phyloP scores from a whole-genome alignment of 352 stramenopile genomes.

The Phytophthora pistaciae region DNA sequence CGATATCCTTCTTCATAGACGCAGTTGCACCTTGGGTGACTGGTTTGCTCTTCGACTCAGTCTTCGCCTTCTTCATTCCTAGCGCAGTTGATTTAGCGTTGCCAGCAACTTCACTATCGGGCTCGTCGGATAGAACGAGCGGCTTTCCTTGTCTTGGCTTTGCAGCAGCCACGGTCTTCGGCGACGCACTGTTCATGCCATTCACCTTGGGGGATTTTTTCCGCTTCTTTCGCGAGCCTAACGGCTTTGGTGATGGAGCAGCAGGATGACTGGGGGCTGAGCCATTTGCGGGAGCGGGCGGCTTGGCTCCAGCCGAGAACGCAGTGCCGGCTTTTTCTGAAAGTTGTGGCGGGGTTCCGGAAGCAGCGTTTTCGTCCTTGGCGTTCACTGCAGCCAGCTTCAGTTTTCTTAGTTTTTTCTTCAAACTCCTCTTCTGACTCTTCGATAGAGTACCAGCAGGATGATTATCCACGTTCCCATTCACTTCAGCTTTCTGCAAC shows the following conservation, averaged over 20 bases:
- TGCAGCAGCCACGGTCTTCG: background rate
- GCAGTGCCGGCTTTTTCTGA: background rate
- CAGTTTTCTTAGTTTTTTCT: conserved; percentile 7
- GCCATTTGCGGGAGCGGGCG: background rate
- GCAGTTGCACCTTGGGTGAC: conserved; percentile 1
- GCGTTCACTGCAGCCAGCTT: background rate
- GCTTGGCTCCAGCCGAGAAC: background rate
- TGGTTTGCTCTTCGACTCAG: background rate
- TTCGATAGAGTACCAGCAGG: background rate
- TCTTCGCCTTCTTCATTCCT: conserved; percentile 8
- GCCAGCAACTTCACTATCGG: background rate
- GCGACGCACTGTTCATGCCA: conserved; percentile 7
- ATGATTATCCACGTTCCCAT: background rate
- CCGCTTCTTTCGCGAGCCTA: conserved; percentile 11
- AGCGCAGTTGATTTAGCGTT: background rate
- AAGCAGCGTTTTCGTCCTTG: background rate
- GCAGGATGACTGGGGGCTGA: background rate
- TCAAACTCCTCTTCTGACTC: conserved; percentile 9
- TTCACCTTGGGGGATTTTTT: conserved; percentile 20
- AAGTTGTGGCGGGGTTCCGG: background rate
- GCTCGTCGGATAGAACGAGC: conserved; percentile 11
- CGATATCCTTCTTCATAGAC: conserved; percentile 2
- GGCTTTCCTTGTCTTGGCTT: conserved; percentile 18
- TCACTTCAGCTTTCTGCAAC: background rate
- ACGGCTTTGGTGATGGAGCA: conserved; percentile 12